Evolutionary conservation across 331 rosid species (phyloP).

Genomic region (Quercus tomentella): DNA sequence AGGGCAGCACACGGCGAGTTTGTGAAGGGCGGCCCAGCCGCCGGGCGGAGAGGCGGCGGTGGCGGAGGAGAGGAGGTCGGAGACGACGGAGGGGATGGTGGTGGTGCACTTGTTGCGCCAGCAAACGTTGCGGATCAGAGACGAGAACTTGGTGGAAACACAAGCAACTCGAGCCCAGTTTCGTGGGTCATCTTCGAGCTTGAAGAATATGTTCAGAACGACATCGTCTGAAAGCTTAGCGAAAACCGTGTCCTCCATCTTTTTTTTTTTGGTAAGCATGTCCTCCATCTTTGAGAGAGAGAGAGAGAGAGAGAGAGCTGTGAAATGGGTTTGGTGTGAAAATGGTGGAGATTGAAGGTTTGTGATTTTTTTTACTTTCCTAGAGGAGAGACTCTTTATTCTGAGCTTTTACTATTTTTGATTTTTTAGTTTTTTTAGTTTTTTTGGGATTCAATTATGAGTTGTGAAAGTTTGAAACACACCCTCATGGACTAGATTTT

Average conservation of each 20-base stretch:
- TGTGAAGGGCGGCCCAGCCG: conserved; percentile 57
- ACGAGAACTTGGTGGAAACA: conserved; percentile 62
- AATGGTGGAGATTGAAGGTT: no score
- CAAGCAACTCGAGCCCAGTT: conserved; percentile 85
- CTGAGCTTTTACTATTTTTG: no score
- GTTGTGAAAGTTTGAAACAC: no score
- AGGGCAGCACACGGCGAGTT: conserved; percentile 84
- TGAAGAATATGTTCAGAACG: conserved; percentile 52
- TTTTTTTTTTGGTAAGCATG: background rate
- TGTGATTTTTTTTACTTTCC: no score
- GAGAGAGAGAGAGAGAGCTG: no score
- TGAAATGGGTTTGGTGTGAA: background rate
- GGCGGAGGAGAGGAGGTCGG: conserved; percentile 43
- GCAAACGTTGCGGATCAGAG: conserved; percentile 52
- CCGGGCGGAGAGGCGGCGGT: conserved; percentile 23
- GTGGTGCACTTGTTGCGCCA: conserved; percentile 51
- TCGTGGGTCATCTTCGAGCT: conserved; percentile 78
- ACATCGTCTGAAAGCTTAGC: conserved; percentile 63
- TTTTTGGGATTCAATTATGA: no score
- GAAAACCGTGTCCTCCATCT: conserved; percentile 36
- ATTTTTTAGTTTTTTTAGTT: no score
- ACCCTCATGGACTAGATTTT: no score
- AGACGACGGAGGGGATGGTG: conserved; percentile 47
- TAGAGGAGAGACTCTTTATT: no score
- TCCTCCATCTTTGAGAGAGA: conserved; percentile 15